Base-by-base conservation (phyloP, 2,329 filamentous ascomycete species). In the Fusarium equiseti region DNA sequence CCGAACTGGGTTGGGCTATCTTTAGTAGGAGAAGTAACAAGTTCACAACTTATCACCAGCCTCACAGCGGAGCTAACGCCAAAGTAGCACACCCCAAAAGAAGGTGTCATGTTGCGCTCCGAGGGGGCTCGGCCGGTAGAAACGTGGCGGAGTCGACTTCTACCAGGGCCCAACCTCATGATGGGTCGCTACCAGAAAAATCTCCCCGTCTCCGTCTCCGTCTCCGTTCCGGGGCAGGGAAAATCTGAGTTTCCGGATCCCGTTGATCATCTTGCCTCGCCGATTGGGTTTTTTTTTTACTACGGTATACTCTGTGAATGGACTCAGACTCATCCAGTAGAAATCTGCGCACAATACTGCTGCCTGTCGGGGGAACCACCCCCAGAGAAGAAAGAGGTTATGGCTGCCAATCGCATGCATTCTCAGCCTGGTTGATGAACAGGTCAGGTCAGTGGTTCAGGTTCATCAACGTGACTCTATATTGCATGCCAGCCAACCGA, bases 141-240 rank as follows among this genome's bases (percentile, higher is more conserved):
- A 70, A 70, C 68, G 72, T 74, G 69, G 72, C 72, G 72, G 72
- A 74, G 72, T 62, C n/a, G 50, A 35, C 12, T 26, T 46, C 26
- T 27, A 26, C 22, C 44, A 29, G 24, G 45, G 15, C 26, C 24
- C 26, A 20, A 29, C 22, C 44, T 46, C 15, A 27, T 27, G 7
- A 27, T n/a, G 49, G 49, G 22, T 26, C 18, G 15, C 18, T 52
- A 20, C 50, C 50, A 52, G 16, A 29, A 38, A 52, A 65, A 40
- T 65, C 60, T 65, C 60, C 31, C 60, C 59, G 61, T 57, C 32
- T 63, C 61, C 59, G 61, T 44, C 49, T 48, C 58, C 51, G 59
- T 42, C 20, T 43, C 50, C 49, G 6, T 32, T 53, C 45, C 43
- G 35, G 31, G 20, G 8, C 40, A 42, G 18, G 59, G 50, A 52